Evolutionary conservation across 306 rosid species (phyloP).

Genomic region (Castanospermum australe): DNA sequence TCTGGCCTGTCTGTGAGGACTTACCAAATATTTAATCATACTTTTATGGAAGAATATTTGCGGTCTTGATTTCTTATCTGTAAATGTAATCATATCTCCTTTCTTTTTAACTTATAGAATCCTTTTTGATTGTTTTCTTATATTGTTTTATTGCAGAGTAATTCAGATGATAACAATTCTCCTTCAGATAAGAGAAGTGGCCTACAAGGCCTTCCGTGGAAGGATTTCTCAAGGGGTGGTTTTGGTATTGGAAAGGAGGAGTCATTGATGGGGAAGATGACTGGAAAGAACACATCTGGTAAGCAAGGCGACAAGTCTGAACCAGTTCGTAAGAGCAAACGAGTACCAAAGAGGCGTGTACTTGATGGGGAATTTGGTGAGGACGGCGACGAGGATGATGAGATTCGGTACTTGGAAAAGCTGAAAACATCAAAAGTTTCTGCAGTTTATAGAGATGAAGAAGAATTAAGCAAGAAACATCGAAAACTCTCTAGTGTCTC

Average conservation of each 20-base stretch:
- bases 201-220: slow-evolving; percentile 93
- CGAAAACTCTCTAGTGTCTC: slow-evolving; percentile 79
- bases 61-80: slow-evolving; percentile 30
- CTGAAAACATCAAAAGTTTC: slow-evolving; percentile 71
- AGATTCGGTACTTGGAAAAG: slow-evolving; percentile 91
- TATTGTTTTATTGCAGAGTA: slow-evolving; percentile 48
- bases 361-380: slow-evolving; percentile 71
- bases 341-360: slow-evolving; percentile 75
- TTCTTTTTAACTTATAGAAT: slow-evolving; percentile 15
- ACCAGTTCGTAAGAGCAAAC: slow-evolving; percentile 80
- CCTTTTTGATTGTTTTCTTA: slow-evolving; percentile 24
- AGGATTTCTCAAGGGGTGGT: slow-evolving; percentile 74
- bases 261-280: slow-evolving; percentile 52
- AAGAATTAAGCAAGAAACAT: slow-evolving; percentile 77
- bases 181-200: slow-evolving; percentile 59
- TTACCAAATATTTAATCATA: slow-evolving; percentile 12
- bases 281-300: slow-evolving; percentile 49
- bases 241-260: slow-evolving; percentile 68
- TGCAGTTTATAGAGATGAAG: slow-evolving; percentile 66
- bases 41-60: slow-evolving; percentile 35
- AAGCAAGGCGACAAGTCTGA: slow-evolving; percentile 66
- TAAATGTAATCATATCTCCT: slow-evolving; percentile 15
- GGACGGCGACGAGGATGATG: slow-evolving; percentile 75
- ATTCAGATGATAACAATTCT: slow-evolving; percentile 59
- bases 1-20: neutral